Evolutionary conservation across 805 yeast species (phyloP).

Genomic region (Lachancea lanzarotensis): DNA sequence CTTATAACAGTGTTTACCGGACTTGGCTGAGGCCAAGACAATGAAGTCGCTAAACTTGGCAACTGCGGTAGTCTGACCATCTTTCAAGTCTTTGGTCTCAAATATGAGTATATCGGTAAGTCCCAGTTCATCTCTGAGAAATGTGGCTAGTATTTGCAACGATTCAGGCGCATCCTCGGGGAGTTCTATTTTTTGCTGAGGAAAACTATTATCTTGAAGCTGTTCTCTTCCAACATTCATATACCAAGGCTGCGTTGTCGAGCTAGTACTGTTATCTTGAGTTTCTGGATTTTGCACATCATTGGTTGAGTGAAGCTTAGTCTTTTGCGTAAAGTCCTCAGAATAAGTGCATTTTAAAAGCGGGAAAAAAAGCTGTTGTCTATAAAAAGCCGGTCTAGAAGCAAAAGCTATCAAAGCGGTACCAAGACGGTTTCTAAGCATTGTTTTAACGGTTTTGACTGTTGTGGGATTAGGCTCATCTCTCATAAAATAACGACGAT

Average conservation of each 20-base stretch:
- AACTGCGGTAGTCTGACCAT: constrained; percentile 34
- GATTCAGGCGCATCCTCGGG: constrained; percentile 56
- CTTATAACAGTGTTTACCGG: constrained; percentile 66
- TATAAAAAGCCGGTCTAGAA: neutral
- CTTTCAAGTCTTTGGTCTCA: constrained; percentile 48
- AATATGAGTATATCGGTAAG: constrained; percentile 54
- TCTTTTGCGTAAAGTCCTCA: neutral
- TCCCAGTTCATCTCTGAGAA: constrained; percentile 57
- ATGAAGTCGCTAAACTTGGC: constrained; percentile 37
- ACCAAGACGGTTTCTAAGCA: neutral
- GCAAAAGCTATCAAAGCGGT: neutral
- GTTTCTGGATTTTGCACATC: neutral
- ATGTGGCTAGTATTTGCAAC: constrained; percentile 31
- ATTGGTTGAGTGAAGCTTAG: neutral
- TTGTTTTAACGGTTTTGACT: neutral
- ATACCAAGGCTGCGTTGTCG: constrained; percentile 49
- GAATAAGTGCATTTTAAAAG: neutral
- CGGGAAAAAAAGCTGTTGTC: neutral
- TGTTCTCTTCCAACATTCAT: constrained; percentile 37
- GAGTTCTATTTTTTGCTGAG: constrained; percentile 44
- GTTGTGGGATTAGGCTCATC: too few relatives aligned
- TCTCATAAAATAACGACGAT: too few relatives aligned
- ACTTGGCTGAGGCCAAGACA: constrained; percentile 69
- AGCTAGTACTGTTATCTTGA: neutral
- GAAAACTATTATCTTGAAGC: constrained; percentile 31